A percentile compares a stretch with the other conserved stretches of the same genome.
These are phyloP conservation scores for Lycium barbarum DNA, from an alignment of 257 asterid species.

Conservation along the genomic window DNA sequence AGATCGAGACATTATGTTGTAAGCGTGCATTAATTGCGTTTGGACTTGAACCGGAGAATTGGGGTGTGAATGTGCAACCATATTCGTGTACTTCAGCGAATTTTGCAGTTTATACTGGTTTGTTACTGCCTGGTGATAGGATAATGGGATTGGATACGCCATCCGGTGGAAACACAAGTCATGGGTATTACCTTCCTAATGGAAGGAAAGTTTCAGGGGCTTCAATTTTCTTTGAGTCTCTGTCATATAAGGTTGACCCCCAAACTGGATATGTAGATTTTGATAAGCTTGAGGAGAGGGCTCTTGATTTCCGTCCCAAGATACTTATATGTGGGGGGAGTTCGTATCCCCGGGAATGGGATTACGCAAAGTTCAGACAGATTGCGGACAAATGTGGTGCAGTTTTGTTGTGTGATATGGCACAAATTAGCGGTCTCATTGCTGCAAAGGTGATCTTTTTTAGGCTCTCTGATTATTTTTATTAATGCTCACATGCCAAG, in stretches of 20 bases:
- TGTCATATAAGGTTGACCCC: constrained; percentile 79
- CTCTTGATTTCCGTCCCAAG: constrained; percentile 89
- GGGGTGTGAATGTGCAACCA: constrained; percentile 97
- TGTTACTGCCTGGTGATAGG: constrained; percentile 87
- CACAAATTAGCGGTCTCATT: constrained; percentile 88
- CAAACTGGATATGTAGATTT: constrained; percentile 82
- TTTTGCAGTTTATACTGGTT: constrained; percentile 86
- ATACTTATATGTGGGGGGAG: constrained; percentile 93
- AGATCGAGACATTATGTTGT: constrained; percentile 76
- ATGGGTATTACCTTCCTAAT: constrained; percentile 91
- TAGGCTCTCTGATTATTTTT: neutral
- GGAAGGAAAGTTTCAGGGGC: constrained; percentile 97
- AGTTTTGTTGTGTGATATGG: constrained; percentile 86
- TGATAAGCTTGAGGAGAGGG: constrained; percentile 88
- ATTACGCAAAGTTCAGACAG: constrained; percentile 73
- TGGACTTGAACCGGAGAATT: constrained; percentile 66
- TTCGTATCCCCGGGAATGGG: constrained; percentile 92
- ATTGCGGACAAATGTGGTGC: constrained; percentile 94
- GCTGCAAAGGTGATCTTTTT: constrained; percentile 74
- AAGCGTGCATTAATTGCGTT: constrained; percentile 83
- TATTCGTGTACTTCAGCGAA: constrained; percentile 89
- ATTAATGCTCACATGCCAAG: neutral
- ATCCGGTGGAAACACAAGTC: constrained; percentile 96
- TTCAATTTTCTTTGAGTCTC: constrained; percentile 81
- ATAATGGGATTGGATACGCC: constrained; percentile 96